phyloP scores from a whole-genome alignment of 805 yeast genomes.

The Jamesozyma piceae region DNA sequence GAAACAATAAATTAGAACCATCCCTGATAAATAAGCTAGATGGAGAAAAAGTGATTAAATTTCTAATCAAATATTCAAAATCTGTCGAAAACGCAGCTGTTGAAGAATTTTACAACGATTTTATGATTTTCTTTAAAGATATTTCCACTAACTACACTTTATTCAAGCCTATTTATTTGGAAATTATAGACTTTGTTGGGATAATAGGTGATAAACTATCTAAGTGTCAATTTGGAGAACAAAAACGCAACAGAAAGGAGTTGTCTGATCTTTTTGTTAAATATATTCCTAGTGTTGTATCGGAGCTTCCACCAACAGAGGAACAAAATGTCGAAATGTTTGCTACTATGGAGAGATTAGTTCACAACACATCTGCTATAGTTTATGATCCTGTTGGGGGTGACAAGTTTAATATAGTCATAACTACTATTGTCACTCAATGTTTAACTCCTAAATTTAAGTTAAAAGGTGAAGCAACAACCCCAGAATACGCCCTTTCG shows the following conservation, averaged over 20 bases:
- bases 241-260: slow-evolving; percentile 50
- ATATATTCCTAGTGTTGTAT: slow-evolving; percentile 27
- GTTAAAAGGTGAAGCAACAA: slow-evolving; percentile 32
- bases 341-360: slow-evolving; percentile 12
- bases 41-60: slow-evolving; percentile 38
- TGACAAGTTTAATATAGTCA: slow-evolving; percentile 47
- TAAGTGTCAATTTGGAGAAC: slow-evolving; percentile 53
- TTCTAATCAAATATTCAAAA: slow-evolving; percentile 51
- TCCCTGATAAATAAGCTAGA: slow-evolving; percentile 40
- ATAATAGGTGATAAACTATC: slow-evolving; percentile 47
- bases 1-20: slow-evolving; percentile 28
- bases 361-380: slow-evolving; percentile 13
- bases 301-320: slow-evolving; percentile 16
- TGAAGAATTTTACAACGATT: slow-evolving; percentile 65
- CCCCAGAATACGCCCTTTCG: slow-evolving; percentile 35
- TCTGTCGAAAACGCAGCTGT: slow-evolving; percentile 67
- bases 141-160: slow-evolving; percentile 38
- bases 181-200: slow-evolving; percentile 43
- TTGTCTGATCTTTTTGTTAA: slow-evolving; percentile 36
- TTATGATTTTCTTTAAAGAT: slow-evolving; percentile 52
- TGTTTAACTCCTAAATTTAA: slow-evolving; percentile 45
- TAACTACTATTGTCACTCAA: slow-evolving; percentile 46
- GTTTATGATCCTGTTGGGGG: slow-evolving; percentile 23
- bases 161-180: slow-evolving; percentile 44
- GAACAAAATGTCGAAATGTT: slow-evolving; percentile 9